Evolutionary conservation across 192 early-diverging fungal genomes (phyloP).

Genomic region (Spinellus fusiger): DNA sequence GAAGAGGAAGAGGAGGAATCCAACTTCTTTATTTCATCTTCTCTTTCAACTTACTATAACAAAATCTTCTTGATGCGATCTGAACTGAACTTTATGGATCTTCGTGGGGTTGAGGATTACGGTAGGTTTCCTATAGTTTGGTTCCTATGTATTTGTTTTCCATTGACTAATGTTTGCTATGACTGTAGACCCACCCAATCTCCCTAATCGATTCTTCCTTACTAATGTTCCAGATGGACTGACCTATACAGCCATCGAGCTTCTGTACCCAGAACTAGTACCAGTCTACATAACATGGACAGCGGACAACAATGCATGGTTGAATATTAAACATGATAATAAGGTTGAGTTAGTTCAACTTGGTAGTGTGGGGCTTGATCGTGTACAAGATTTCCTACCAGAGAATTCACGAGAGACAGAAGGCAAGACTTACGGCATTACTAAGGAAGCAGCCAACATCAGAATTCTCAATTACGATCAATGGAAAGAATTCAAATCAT

Average conservation of each 20-base stretch:
- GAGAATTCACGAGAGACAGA: slow-evolving; percentile 21
- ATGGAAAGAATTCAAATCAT: slow-evolving; percentile 22
- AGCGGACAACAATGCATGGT: slow-evolving; percentile 40
- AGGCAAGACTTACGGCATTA: slow-evolving; percentile 29
- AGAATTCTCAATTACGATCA: slow-evolving; percentile 31
- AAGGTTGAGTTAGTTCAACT: slow-evolving; percentile 18
- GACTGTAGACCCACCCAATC: slow-evolving; percentile 36
- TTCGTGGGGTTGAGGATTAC: slow-evolving; percentile 43
- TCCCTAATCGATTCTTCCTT: slow-evolving; percentile 44
- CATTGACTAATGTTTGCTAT: neutral
- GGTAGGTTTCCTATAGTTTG: slow-evolving; percentile 31
- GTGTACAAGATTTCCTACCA: slow-evolving; percentile 27
- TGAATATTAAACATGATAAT: slow-evolving; percentile 38
- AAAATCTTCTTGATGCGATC: slow-evolving; percentile 63
- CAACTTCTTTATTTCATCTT: slow-evolving; percentile 1
- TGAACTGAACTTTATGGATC: slow-evolving; percentile 52
- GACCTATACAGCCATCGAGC: slow-evolving; percentile 41
- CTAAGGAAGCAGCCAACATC: slow-evolving; percentile 34
- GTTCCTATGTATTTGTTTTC: neutral
- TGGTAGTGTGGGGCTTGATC: slow-evolving; percentile 34
- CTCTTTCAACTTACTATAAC: slow-evolving; percentile 37
- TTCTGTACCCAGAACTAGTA: slow-evolving; percentile 39
- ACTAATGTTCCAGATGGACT: slow-evolving; percentile 45
- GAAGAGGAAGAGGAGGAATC: slow-evolving; percentile 18
- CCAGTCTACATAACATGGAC: slow-evolving; percentile 45